phyloP scores from a whole-genome alignment of 2,329 filamentous ascomycete species.

The Clarireedia hainanense region DNA sequence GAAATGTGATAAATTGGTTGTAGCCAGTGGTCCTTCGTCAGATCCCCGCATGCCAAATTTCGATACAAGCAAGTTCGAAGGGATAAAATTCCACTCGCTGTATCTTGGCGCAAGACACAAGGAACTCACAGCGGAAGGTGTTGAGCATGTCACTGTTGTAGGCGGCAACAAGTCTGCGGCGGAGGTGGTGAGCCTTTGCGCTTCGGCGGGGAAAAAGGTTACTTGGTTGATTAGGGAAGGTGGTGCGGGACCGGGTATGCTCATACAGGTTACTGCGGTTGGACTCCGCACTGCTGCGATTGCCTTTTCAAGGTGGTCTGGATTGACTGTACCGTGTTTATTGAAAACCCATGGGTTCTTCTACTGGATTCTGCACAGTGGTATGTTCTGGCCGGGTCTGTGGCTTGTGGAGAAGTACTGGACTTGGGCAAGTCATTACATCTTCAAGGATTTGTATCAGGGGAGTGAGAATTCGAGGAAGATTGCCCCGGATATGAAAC shows the following conservation, averaged over 20 bases:
- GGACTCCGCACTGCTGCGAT: slow-evolving; percentile 7
- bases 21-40: slow-evolving; percentile 12
- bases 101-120: slow-evolving; percentile 7
- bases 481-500: slow-evolving; percentile 4
- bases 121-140: slow-evolving; percentile 4
- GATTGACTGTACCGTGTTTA: slow-evolving; percentile 1
- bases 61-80: slow-evolving; percentile 7
- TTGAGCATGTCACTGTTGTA: slow-evolving; percentile 12
- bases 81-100: slow-evolving; percentile 10
- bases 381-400: slow-evolving; percentile 8
- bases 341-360: slow-evolving; percentile 10
- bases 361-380: slow-evolving; percentile 12
- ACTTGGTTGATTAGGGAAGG: slow-evolving; percentile 15
- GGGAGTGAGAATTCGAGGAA: slow-evolving; percentile 6
- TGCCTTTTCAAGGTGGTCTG: slow-evolving; percentile 4
- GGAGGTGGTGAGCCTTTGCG: slow-evolving; percentile 11
- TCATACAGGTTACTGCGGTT: slow-evolving; percentile 6
- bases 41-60: slow-evolving; percentile 12
- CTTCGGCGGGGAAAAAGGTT: slow-evolving; percentile 13
- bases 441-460: slow-evolving; percentile 4
- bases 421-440: slow-evolving; percentile 4
- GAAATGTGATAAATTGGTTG: slow-evolving; percentile 8
- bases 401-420: slow-evolving; percentile 7
- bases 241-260: slow-evolving; percentile 10
- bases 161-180: slow-evolving; percentile 16